Conservation (phyloP, 345 rosid genomes). For the Atalantia buxifolia region DNA sequence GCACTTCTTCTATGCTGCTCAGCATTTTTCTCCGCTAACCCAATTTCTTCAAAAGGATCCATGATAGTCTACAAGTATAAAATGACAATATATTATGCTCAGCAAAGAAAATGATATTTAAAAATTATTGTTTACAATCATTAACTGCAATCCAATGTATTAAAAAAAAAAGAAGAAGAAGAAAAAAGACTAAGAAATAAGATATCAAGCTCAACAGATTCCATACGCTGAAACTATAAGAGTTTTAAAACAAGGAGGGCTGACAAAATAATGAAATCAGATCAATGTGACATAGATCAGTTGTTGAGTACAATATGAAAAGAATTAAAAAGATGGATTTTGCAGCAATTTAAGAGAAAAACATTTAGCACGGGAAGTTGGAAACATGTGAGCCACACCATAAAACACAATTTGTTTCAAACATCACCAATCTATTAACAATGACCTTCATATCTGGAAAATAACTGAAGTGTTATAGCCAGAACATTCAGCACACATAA, state of each 20-base stretch:
- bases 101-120: not conserved
- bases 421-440: not conserved
- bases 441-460: not conserved
- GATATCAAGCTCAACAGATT: not conserved
- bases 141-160: not conserved
- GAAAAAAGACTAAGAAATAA: not conserved
- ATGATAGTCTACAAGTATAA: slow-evolving; percentile 46
- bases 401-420: not conserved
- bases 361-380: not conserved
- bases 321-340: not conserved
- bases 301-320: not conserved
- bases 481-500: not conserved
- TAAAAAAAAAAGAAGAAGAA: not conserved
- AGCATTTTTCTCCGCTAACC: slow-evolving; percentile 63
- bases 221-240: not conserved
- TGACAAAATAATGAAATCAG: not conserved
- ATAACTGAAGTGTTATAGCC: not conserved
- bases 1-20: slow-evolving; percentile 92
- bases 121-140: not conserved
- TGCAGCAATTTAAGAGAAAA: not conserved
- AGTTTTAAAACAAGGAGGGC: not conserved
- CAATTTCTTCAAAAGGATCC: slow-evolving; percentile 92
- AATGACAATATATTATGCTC: slow-evolving; percentile 5
- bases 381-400: not conserved
- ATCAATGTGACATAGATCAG: not conserved